Evolutionary conservation across 1,284 basidiomycete genomes (phyloP), one percentile per base, ranked within the genome.

Genomic region (Austropuccinia psidii): DNA sequence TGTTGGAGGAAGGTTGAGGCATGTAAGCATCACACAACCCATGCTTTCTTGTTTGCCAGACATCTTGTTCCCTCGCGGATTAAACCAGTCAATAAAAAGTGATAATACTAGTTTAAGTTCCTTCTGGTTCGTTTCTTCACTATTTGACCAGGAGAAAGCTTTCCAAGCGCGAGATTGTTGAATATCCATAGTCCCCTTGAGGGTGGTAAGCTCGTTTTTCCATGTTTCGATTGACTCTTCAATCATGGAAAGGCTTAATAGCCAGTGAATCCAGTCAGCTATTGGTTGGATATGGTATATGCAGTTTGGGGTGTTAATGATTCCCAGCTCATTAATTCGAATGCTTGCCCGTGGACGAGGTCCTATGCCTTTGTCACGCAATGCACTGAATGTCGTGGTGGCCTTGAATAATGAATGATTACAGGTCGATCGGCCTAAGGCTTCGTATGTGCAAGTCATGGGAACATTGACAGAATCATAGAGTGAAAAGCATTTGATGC

Each of bases 211-310:
- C n/a, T n/a, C n/a, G n/a, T n/a, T n/a, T n/a, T n/a, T n/a, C 61
- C 61, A 64, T 17, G 43, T 31, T 43, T 64, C 61, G 47, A 64
- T 64, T 43, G 61, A 41, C 11, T 64, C 17, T 47, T 64, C 61
- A 64, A 47, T 47, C n/a, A 45, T 15, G 24, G 39, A 41, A 8
- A 64, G 13, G 27, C 39, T 45, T 21, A 64, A 43, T 6, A 64
- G 47, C 61, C 61, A 64, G 2, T 6, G n/a, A 61, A 61, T 27
- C 58, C 58, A 61, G 5, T 39, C 58, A 35, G 15, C 11, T 35
- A 61, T 9, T 5, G n/a, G 39, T 64, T 64, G 61, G 27, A 27
- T 55, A 17, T 55, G 27, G 52, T 24, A 55, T 17, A 5, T 6
- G 5, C n/a, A 7, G 47, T 50, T 19, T 7, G 47, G 47, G n/a